Evolutionary conservation across 306 rosid species (phyloP).

Genomic region (Lithocarpus polystachyus): DNA sequence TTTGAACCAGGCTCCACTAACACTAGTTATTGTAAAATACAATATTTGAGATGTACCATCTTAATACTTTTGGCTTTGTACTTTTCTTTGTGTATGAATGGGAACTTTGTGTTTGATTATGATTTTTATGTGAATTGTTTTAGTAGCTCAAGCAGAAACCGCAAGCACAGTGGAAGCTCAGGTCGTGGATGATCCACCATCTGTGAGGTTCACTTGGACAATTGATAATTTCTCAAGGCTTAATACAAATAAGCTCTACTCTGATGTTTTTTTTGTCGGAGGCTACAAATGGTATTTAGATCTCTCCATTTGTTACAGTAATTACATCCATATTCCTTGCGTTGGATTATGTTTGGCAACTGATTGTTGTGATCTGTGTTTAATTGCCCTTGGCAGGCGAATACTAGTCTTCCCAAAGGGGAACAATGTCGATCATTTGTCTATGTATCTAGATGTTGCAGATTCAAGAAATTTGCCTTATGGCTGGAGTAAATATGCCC

Average conservation of each 20-base stretch:
- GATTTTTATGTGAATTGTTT: not conserved
- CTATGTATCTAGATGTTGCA: conserved; percentile 41
- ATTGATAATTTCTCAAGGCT: conserved; percentile 36
- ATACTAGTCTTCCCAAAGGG: conserved; percentile 37
- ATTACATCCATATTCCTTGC: not conserved
- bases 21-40: not conserved
- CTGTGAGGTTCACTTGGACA: conserved; percentile 35
- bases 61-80: not conserved
- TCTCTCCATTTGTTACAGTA: not conserved
- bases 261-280: conserved; percentile 30
- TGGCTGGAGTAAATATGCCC: conserved; percentile 39
- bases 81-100: not conserved
- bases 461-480: conserved; percentile 30
- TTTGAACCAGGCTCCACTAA: not conserved
- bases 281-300: conserved; percentile 36
- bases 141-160: conserved; percentile 33
- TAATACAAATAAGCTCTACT: conserved; percentile 29
- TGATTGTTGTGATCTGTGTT: not conserved
- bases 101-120: not conserved
- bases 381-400: conserved; percentile 27
- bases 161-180: conserved; percentile 26
- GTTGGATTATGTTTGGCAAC: not conserved
- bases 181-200: conserved; percentile 35
- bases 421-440: conserved; percentile 37
- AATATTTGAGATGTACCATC: not conserved